Conservation (phyloP, 768 basidiomycete species). For the Leccinum disarticulatum region DNA sequence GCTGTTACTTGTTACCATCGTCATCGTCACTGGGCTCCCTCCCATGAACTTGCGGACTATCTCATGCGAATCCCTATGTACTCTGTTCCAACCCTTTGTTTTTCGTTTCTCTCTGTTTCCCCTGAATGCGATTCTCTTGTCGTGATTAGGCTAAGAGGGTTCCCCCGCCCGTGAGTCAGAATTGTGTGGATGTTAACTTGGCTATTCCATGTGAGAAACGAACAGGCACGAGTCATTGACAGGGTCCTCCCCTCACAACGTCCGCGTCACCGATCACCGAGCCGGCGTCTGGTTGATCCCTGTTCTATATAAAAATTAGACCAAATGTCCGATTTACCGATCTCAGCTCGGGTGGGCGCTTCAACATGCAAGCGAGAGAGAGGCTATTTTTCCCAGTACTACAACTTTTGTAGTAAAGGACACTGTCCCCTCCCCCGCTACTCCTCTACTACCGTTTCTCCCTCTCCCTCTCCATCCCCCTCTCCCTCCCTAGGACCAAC, state of each 20-base stretch:
- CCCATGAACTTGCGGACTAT: slow-evolving; percentile 28
- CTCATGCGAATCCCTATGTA: slow-evolving; percentile 29
- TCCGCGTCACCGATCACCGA: not conserved
- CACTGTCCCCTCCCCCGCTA: too few species aligned
- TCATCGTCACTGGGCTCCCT: slow-evolving; percentile 5
- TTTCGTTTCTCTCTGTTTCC: not conserved
- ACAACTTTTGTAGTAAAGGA: too few species aligned
- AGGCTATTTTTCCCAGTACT: not conserved
- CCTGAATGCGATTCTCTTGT: slow-evolving; percentile 11
- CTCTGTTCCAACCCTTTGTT: slow-evolving; percentile 8
- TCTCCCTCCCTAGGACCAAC: not conserved
- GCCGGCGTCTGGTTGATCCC: not conserved
- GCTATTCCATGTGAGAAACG: not conserved
- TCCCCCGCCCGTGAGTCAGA: slow-evolving; percentile 17
- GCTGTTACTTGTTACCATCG: slow-evolving; percentile 16
- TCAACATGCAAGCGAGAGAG: not conserved
- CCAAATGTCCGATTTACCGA: not conserved
- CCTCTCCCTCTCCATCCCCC: not conserved
- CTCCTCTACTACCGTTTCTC: not conserved
- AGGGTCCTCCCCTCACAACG: not conserved
- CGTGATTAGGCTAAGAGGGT: slow-evolving; percentile 1
- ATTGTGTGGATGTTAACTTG: slow-evolving; percentile 11
- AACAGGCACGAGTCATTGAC: not conserved
- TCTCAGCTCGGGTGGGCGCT: not conserved
- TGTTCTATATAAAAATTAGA: not conserved